Conservation (phyloP, 1,284 basidiomycete genomes). For the Malassezia brasiliensis region DNA sequence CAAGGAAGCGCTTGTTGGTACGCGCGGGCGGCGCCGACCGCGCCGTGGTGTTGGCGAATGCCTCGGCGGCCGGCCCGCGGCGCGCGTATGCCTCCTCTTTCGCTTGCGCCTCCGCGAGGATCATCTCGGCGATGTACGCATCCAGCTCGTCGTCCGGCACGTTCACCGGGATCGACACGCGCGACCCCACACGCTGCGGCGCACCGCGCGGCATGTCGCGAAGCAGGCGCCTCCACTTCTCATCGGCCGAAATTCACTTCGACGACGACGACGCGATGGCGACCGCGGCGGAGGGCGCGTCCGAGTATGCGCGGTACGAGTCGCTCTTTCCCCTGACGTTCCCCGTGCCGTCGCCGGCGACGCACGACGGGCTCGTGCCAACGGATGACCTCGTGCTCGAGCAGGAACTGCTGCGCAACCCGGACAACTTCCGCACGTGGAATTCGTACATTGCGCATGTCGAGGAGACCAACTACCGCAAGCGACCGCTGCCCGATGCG, state of each 20-base stretch:
- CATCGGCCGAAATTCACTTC: constrained; percentile 8
- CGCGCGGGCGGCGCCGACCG: neutral
- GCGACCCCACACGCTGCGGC: neutral
- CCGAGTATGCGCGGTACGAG: constrained; percentile 12
- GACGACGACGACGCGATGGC: constrained; percentile 5
- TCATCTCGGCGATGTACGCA: constrained; percentile 15
- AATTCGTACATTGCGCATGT: constrained; percentile 72
- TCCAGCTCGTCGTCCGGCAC: constrained; percentile 13
- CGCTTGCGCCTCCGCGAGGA: constrained; percentile 9
- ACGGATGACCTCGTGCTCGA: constrained; percentile 73
- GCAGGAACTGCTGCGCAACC: constrained; percentile 90
- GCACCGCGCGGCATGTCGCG: neutral
- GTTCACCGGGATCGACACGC: neutral
- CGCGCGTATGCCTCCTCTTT: constrained; percentile 9
- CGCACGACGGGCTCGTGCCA: constrained; percentile 66
- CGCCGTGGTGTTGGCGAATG: neutral
- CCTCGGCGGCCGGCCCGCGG: neutral
- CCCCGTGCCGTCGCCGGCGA: constrained; percentile 70
- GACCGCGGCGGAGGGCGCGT: neutral
- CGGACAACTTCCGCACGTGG: constrained; percentile 83
- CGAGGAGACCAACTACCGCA: constrained; percentile 56
- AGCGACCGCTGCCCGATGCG: constrained; percentile 49
- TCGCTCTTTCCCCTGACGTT: constrained; percentile 66
- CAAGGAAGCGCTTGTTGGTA: constrained; percentile 17
- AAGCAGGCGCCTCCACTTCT: neutral